A percentile compares a stretch with the other conserved stretches of the same genome.
Evolutionary conservation across 495 filamentous ascomycete species (phyloP).

Genomic region (Xylaria castorea): DNA sequence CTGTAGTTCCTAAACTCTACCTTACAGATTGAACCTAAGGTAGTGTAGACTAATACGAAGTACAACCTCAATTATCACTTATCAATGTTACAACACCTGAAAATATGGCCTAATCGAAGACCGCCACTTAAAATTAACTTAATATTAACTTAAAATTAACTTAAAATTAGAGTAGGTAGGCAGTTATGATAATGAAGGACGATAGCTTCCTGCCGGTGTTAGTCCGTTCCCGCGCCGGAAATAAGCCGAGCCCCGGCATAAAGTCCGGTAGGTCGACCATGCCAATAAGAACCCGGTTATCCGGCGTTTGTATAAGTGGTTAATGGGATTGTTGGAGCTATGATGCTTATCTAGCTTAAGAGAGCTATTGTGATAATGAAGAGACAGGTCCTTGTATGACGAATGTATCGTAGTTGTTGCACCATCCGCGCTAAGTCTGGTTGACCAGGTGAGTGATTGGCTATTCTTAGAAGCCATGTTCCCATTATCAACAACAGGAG

Average conservation of each 20-base stretch:
- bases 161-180: neutral
- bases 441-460: neutral
- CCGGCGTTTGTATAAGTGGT: neutral
- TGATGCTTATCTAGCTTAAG: neutral
- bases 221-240: neutral
- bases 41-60: no score
- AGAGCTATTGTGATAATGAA: neutral
- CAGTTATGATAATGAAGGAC: neutral
- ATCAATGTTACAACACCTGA: no score
- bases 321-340: neutral
- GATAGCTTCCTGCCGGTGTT: neutral
- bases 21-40: no score
- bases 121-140: neutral
- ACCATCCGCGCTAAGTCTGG: slow-evolving; percentile 15
- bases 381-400: neutral
- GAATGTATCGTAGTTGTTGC: slow-evolving; percentile 10
- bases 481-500: neutral
- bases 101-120: neutral
- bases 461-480: neutral
- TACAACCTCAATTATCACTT: no score
- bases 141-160: no score
- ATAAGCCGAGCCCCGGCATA: neutral
- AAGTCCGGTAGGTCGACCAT: neutral
- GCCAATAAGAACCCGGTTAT: neutral
- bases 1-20: no score